A percentile compares a stretch with the other conserved stretches of the same genome.
Evolutionary conservation across 2,329 filamentous ascomycete genomes (phyloP).

Genomic region (Lithohypha guttulata): DNA sequence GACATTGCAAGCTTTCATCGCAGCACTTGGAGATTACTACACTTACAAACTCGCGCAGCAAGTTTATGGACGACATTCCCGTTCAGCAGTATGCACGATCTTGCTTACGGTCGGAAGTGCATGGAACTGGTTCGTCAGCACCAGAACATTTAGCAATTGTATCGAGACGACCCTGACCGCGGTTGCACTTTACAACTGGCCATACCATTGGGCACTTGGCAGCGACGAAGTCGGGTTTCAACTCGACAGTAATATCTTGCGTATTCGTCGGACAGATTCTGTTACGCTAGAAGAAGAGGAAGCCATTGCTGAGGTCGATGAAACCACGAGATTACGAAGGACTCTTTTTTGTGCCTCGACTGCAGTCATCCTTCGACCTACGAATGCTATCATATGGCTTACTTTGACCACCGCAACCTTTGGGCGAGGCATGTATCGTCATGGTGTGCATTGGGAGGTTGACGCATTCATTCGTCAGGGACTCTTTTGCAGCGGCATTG

Average conservation of each 20-base stretch:
- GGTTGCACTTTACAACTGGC: constrained; percentile 71
- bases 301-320: constrained; percentile 10
- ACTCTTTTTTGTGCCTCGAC: constrained; percentile 67
- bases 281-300: constrained; percentile 9
- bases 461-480: constrained; percentile 48
- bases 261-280: constrained; percentile 7
- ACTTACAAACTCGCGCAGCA: constrained; percentile 71
- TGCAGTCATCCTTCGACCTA: constrained; percentile 78
- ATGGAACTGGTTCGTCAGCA: constrained; percentile 96
- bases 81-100: constrained; percentile 59
- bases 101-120: constrained; percentile 63
- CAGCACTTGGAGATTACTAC: constrained; percentile 71
- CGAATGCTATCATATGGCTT: constrained; percentile 78
- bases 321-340: constrained; percentile 36
- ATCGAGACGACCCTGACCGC: constrained; percentile 82
- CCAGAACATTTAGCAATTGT: constrained; percentile 86
- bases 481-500: constrained; percentile 48
- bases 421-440: constrained; percentile 5
- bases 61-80: constrained; percentile 57
- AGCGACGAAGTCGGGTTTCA: constrained; percentile 5
- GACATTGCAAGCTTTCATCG: constrained; percentile 63
- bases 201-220: constrained; percentile 58
- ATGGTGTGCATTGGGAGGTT: constrained; percentile 12
- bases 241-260: constrained; percentile 14
- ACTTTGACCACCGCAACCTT: constrained; percentile 39